phyloP scores from a whole-genome alignment of 331 rosid genomes.

The Spiraea crenata region DNA sequence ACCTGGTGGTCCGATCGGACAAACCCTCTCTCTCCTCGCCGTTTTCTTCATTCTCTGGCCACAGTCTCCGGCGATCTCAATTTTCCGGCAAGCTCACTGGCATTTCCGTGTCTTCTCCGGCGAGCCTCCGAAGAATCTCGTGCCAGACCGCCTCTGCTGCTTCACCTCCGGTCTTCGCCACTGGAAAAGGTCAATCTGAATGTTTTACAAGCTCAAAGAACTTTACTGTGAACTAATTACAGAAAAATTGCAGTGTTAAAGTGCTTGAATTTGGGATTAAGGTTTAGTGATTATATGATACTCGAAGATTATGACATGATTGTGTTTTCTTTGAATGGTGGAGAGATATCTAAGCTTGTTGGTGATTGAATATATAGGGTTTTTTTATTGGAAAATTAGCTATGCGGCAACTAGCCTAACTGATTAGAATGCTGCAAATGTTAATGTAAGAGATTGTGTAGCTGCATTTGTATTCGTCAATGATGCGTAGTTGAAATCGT shows the following conservation, averaged over 20 bases:
- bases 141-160: slow-evolving; percentile 45
- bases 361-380: slow-evolving; percentile 3
- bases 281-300: background rate
- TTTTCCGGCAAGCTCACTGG: slow-evolving; percentile 16
- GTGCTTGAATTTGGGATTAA: background rate
- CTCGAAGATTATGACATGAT: background rate
- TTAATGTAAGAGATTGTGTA: background rate
- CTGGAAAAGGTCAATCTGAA: slow-evolving; percentile 28
- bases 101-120: slow-evolving; percentile 36
- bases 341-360: background rate
- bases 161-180: slow-evolving; percentile 33
- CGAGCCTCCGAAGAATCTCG: slow-evolving; percentile 33
- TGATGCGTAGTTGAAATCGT: background rate
- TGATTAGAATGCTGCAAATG: background rate
- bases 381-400: background rate
- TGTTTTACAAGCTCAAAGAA: background rate
- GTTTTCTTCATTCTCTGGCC: slow-evolving; percentile 31
- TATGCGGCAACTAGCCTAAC: background rate
- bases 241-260: background rate
- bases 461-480: background rate
- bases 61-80: slow-evolving; percentile 30
- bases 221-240: background rate
- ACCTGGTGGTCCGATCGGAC: slow-evolving; percentile 31
- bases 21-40: slow-evolving; percentile 31
- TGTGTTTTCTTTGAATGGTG: background rate